Conservation (phyloP, 768 basidiomycete species). For the Lactarius deliciosus region DNA sequence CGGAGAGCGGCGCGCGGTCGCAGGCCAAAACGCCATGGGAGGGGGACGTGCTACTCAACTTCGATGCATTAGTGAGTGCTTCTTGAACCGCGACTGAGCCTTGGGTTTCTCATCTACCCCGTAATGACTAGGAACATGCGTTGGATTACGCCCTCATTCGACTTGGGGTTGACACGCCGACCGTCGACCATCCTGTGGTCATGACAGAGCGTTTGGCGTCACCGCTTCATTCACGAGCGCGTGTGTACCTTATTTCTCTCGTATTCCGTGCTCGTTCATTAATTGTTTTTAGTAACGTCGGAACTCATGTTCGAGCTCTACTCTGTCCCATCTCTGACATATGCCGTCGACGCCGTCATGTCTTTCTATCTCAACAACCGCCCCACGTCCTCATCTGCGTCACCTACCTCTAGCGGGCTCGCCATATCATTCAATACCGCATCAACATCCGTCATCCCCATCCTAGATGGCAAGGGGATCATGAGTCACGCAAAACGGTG, state of each 20-base stretch:
- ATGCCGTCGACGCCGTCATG: slow-evolving; percentile 88
- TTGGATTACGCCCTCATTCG: slow-evolving; percentile 90
- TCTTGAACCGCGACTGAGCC: not conserved
- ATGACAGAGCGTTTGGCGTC: slow-evolving; percentile 93
- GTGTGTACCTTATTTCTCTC: slow-evolving; percentile 49
- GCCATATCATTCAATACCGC: slow-evolving; percentile 90
- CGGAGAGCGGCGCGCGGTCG: slow-evolving; percentile 78
- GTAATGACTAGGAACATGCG: slow-evolving; percentile 75
- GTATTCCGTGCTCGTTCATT: slow-evolving; percentile 2
- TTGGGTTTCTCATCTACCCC: slow-evolving; percentile 3
- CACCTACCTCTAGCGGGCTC: slow-evolving; percentile 69
- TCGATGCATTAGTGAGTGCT: slow-evolving; percentile 83
- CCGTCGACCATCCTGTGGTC: slow-evolving; percentile 82
- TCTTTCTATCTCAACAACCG: slow-evolving; percentile 84
- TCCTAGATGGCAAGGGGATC: slow-evolving; percentile 78
- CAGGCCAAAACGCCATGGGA: slow-evolving; percentile 88
- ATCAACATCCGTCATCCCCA: slow-evolving; percentile 87
- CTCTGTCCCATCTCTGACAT: slow-evolving; percentile 78
- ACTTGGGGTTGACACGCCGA: slow-evolving; percentile 74
- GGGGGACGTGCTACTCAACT: slow-evolving; percentile 88
- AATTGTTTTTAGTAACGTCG: slow-evolving; percentile 66
- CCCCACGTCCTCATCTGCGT: slow-evolving; percentile 35
- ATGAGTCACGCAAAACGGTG: slow-evolving; percentile 87
- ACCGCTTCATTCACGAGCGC: slow-evolving; percentile 80
- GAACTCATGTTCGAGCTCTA: slow-evolving; percentile 97